Conservation (phyloP, 2,329 filamentous ascomycete species). For the Curvularia sp. region DNA sequence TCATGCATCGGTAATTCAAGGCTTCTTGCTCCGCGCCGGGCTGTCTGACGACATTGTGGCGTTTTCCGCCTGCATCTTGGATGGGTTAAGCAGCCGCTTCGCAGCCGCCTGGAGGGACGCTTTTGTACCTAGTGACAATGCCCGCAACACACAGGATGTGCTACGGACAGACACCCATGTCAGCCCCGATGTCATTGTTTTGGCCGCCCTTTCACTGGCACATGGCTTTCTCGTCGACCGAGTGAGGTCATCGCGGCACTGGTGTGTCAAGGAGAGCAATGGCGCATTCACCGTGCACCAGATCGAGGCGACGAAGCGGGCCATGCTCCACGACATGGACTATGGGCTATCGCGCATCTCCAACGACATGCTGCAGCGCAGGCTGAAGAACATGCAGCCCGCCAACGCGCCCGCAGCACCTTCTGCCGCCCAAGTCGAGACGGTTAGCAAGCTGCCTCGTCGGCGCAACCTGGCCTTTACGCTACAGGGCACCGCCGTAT, state of each 20-base stretch:
- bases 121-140: conserved; percentile 10
- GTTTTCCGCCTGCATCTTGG: conserved; percentile 50
- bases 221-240: conserved; percentile 47
- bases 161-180: conserved; percentile 23
- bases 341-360: conserved; percentile 49
- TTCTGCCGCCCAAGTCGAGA: conserved; percentile 5
- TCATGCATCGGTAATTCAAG: conserved; percentile 35
- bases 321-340: conserved; percentile 48
- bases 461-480: conserved; percentile 36
- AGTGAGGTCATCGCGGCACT: conserved; percentile 41
- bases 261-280: conserved; percentile 40
- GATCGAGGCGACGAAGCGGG: conserved; percentile 44
- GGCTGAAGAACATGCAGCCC: conserved; percentile 43
- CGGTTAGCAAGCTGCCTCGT: conserved; percentile 24
- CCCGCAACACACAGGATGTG: neutral
- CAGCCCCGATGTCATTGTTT: conserved; percentile 46
- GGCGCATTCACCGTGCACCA: conserved; percentile 38
- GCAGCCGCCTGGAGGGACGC: conserved; percentile 41
- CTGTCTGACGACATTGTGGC: conserved; percentile 48
- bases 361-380: conserved; percentile 41
- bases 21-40: conserved; percentile 41
- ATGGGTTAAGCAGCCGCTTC: conserved; percentile 46
- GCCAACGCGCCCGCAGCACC: conserved; percentile 11
- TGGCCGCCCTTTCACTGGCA: conserved; percentile 48
- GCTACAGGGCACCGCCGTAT: conserved; percentile 40